Conservation (phyloP, 2,329 filamentous ascomycete genomes). For the Pseudocercospora fuligena region DNA sequence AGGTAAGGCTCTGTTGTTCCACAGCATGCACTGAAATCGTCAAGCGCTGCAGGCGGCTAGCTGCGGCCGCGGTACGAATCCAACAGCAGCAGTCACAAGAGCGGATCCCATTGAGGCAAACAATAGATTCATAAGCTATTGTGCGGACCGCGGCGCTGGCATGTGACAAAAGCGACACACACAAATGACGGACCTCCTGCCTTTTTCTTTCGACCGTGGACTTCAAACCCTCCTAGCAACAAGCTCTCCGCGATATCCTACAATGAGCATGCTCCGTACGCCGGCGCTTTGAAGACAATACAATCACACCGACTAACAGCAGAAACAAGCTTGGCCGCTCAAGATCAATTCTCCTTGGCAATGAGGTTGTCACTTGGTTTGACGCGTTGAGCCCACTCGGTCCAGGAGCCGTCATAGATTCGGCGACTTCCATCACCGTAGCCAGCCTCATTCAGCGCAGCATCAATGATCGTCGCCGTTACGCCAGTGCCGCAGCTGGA, state of each 20-base stretch:
- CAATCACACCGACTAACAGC: neutral
- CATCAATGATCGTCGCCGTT: constrained; percentile 88
- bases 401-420: constrained; percentile 98
- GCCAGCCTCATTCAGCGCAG: constrained; percentile 78
- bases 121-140: neutral
- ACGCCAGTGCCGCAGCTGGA: constrained; percentile 92
- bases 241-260: constrained; percentile 10
- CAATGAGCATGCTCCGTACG: constrained; percentile 12
- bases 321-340: neutral
- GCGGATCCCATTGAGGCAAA: neutral
- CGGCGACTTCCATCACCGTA: constrained; percentile 68
- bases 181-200: neutral
- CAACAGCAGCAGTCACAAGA: neutral
- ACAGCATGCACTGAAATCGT: neutral
- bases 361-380: constrained; percentile 42
- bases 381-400: constrained; percentile 53
- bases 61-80: neutral
- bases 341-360: constrained; percentile 30
- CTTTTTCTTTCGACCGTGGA: neutral
- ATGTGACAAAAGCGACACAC: neutral
- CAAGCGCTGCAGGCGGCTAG: neutral
- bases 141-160: neutral
- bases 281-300: constrained; percentile 11
- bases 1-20: neutral
- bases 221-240: neutral